Evolutionary conservation across 257 asterid species (phyloP).

Genomic region (Eustoma russellianum): DNA sequence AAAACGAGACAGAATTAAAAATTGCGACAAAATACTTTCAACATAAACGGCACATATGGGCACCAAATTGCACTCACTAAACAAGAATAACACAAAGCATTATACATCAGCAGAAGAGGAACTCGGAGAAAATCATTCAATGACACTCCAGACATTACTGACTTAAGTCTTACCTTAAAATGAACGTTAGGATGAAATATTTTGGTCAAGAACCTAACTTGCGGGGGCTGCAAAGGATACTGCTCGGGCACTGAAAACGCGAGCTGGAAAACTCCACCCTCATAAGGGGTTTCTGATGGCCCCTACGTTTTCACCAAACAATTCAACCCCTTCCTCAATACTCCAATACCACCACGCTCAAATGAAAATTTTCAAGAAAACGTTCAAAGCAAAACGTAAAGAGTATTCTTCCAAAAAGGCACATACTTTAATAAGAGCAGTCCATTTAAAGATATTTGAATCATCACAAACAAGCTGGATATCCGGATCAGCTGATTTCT

Average conservation of each 20-base stretch:
- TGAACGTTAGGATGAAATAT: slow-evolving; percentile 98
- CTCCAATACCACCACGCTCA: background rate
- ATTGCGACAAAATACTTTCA: too few species aligned
- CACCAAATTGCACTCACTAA: too few species aligned
- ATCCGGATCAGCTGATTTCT: slow-evolving; percentile 88
- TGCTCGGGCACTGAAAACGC: slow-evolving; percentile 97
- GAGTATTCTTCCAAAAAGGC: background rate
- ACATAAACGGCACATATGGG: too few species aligned
- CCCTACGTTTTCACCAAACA: slow-evolving; percentile 39
- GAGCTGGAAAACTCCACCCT: slow-evolving; percentile 97
- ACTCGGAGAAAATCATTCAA: too few species aligned
- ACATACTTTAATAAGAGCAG: slow-evolving; percentile 81
- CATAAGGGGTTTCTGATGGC: slow-evolving; percentile 95
- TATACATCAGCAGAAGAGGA: background rate
- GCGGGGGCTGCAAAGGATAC: slow-evolving; percentile 99
- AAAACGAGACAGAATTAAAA: too few species aligned
- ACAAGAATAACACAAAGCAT: background rate
- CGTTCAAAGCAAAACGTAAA: too few species aligned
- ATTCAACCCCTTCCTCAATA: background rate
- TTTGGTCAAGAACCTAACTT: slow-evolving; percentile 95
- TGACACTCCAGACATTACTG: too few species aligned
- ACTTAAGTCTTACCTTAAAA: slow-evolving; percentile 57
- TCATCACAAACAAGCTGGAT: slow-evolving; percentile 95
- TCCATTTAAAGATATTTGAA: slow-evolving; percentile 90
- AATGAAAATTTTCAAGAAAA: background rate